These are phyloP conservation scores for Radiomyces spectabilis DNA, from an alignment of 192 early-diverging fungal species.

Conservation along the genomic window DNA sequence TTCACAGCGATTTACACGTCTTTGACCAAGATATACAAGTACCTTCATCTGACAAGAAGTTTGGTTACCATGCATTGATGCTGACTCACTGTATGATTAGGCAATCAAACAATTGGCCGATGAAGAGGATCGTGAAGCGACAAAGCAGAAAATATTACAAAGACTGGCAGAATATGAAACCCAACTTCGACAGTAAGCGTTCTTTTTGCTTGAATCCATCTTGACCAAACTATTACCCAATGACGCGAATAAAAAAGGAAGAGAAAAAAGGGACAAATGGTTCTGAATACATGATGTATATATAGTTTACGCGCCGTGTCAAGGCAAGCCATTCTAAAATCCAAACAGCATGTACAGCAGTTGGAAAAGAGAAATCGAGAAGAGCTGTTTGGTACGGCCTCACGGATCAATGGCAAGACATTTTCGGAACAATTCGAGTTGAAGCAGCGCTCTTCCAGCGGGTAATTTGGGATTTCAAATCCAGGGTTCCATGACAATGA, in stretches of 20 bases:
- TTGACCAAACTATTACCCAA: too few species aligned
- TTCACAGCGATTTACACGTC: conserved; percentile 2
- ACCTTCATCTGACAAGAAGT: not conserved
- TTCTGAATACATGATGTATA: too few species aligned
- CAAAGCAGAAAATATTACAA: conserved; percentile 27
- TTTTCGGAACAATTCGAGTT: conserved; percentile 32
- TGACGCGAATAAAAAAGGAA: too few species aligned
- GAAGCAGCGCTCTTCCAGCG: conserved; percentile 19
- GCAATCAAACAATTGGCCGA: conserved; percentile 38
- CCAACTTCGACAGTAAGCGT: conserved; percentile 44
- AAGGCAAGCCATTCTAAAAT: conserved; percentile 39
- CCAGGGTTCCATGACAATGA: not conserved
- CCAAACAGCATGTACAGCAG: conserved; percentile 42
- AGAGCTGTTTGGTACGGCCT: conserved; percentile 22
- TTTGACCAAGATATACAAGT: conserved; percentile 14
- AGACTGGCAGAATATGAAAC: conserved; percentile 40
- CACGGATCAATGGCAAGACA: conserved; percentile 22
- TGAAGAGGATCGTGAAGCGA: conserved; percentile 41
- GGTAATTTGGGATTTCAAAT: conserved; percentile 7
- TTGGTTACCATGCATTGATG: not conserved
- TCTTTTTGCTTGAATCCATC: not conserved
- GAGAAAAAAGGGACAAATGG: too few species aligned
- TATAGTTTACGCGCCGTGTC: conserved; percentile 41
- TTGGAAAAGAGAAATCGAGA: conserved; percentile 37
- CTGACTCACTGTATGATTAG: conserved; percentile 11